Evolutionary conservation across 176 grass and related monocot species (phyloP), one percentile per base, ranked within the genome.

Genomic region (Hyparrhenia diplandra): DNA sequence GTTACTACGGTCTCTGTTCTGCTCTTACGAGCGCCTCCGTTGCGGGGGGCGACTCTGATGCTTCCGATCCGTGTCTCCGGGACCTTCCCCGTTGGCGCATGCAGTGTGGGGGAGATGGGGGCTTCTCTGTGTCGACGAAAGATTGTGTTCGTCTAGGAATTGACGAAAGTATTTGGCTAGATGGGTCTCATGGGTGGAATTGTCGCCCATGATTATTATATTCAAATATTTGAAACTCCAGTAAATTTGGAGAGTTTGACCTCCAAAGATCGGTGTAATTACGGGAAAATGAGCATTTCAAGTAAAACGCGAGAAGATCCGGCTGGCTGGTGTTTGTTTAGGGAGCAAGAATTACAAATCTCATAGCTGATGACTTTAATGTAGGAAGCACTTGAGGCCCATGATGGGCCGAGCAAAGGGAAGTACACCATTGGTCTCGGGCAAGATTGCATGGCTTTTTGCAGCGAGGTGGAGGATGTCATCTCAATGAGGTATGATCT

Each of bases 391-490:
- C 89, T 95, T 11, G 93, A 95, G 79, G 85, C 58, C 64, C 87
- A 90, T 79, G 93, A 95, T 34, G 85, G 93, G n/a, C 90, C 90
- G 2, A 95, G 90, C 83, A 95, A 92, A 62, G 93, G 93, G 10
- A 95, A 95, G 79, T 95, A 95, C 47, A 95, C 93, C 39, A 92
- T 95, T 25, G 93, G 93, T 1, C 90, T 95, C 5, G 93, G 93
- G 10, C 93, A 95, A 78, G 93, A 95, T 45, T 92, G 87, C 83
- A 95, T 95, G 93, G 93, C 87, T 63, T 95, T 95, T 45, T 92
- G 90, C 82, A 90, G 85, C 34, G 93, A 95, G 47, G 78, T 90
- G 39, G 93, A 95, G 83, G 93, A 95, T 78, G 93, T 95, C 39
- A 95, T 95, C 45, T 95, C 93, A 8, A 95, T 95, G 93, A 90